A percentile compares a stretch with the other conserved stretches of the same genome.
These are phyloP conservation scores for Termitomyces sp. DNA, from an alignment of 768 basidiomycete species.

Conservation along the genomic window DNA sequence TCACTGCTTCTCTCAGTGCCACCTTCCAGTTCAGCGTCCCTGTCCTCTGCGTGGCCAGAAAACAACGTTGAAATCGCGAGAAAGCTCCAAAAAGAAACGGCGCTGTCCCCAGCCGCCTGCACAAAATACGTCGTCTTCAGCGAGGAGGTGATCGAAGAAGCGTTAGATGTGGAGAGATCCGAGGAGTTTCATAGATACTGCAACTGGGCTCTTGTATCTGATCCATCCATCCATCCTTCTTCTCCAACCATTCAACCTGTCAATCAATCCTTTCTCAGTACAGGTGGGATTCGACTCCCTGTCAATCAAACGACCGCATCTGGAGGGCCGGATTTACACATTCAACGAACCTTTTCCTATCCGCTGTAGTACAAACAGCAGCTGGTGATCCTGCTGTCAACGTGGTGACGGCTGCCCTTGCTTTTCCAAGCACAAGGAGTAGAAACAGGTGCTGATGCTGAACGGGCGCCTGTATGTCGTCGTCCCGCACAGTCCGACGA, in stretches of 20 bases:
- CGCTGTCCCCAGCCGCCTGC: slow-evolving; percentile 81
- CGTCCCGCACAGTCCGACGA: slow-evolving; percentile 42
- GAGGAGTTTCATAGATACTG: slow-evolving; percentile 81
- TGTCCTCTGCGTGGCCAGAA: slow-evolving; percentile 58
- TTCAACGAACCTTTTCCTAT: slow-evolving; percentile 67
- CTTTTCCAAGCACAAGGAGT: slow-evolving; percentile 54
- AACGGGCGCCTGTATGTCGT: slow-evolving; percentile 74
- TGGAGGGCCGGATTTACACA: slow-evolving; percentile 59
- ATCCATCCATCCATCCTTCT: not conserved
- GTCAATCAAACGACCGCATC: slow-evolving; percentile 26
- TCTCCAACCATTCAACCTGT: no score
- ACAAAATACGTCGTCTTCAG: slow-evolving; percentile 74
- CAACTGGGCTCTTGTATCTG: slow-evolving; percentile 84
- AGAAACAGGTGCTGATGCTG: slow-evolving; percentile 79
- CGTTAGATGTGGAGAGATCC: slow-evolving; percentile 67
- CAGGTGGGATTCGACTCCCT: slow-evolving; percentile 83
- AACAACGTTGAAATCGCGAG: slow-evolving; percentile 67
- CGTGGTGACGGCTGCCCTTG: slow-evolving; percentile 60
- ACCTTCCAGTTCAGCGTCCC: slow-evolving; percentile 76
- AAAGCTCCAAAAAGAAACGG: slow-evolving; percentile 81
- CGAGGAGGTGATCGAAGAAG: slow-evolving; percentile 84
- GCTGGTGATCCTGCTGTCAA: slow-evolving; percentile 44
- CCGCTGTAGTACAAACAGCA: slow-evolving; percentile 82
- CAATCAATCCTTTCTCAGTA: no score
- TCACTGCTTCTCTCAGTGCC: slow-evolving; percentile 53